These are phyloP conservation scores for Aspergillus pseudonomiae DNA, from an alignment of 2,329 filamentous ascomycete species.

Conservation along the genomic window DNA sequence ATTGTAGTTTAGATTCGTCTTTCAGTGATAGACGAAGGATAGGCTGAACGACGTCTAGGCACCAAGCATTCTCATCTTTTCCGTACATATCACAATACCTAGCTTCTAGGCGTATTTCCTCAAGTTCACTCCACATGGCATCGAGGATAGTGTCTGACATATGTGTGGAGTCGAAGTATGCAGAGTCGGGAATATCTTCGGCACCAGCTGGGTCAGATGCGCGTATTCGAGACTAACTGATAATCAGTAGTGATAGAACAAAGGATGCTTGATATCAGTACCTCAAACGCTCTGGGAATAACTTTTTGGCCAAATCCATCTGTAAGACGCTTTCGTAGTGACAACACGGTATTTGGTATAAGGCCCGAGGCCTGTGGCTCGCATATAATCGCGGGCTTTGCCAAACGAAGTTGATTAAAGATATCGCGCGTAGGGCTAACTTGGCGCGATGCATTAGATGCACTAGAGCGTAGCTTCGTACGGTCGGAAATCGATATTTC, in stretches of 20 bases:
- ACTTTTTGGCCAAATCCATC: constrained; percentile 4
- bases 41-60: neutral
- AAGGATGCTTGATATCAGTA: neutral
- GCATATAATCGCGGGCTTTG: neutral
- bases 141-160: neutral
- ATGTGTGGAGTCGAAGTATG: neutral
- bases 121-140: neutral
- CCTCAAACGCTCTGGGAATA: neutral
- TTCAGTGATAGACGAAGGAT: neutral
- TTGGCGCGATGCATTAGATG: neutral
- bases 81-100: constrained; percentile 2
- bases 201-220: neutral
- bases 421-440: neutral
- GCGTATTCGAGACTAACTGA: neutral
- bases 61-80: constrained; percentile 2
- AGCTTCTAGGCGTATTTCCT: constrained; percentile 1
- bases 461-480: constrained; percentile 2
- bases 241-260: neutral
- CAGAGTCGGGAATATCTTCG: constrained; percentile 2
- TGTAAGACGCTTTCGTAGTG: neutral
- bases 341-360: neutral
- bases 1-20: neutral
- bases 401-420: constrained; percentile 2
- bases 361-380: neutral
- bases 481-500: neutral